Base-by-base conservation (phyloP, 805 yeast species). In the Candida patagonica region DNA sequence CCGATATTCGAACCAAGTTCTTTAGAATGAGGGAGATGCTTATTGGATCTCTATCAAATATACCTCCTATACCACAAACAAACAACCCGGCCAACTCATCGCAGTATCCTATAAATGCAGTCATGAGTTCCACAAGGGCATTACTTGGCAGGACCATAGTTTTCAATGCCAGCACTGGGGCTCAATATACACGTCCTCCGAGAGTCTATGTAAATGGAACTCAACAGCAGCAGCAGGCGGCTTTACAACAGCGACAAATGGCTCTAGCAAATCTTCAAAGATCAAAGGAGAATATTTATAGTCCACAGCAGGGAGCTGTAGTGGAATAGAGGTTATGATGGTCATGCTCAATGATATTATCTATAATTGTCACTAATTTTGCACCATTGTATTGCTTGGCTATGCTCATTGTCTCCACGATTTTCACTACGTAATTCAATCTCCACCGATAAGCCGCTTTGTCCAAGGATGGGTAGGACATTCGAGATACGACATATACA, bases 1-100 rank as follows among this genome's bases (percentile, higher is more conserved):
- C 79, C 1, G 67, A 81, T 40, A 58, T 74, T 42, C 73, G 94
- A 45, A 76, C 78, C 20, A 70, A 74, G 45, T 83, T 82, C 51
- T 63, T 88, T 46, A 72, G 85, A 45, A 79, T 83, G 81, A 68
- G 95, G 50, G 96, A 88, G 58, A 80, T 86, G 73, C 84, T 86
- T 59, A 89, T 94, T 2, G 78, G 84, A 44, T 84, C 94, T 1
- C 69, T 83, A 10, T 66, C 35, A 67, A 80, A 43, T 70, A 76
- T 48, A 63, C 71, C 45, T 56, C 70, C 21, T 52, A 33, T 68
- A 66, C 45, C 75, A 71, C 38, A 73, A 76, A 36, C 43, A 1
- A n/a, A 24, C 6, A 25, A 16, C n/a, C 31, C 13, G 13, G 17
- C 35, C 4, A n/a, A 30, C 16, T 31, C 41, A n/a, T 23, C 45